Evolutionary conservation across 495 filamentous ascomycete species (phyloP).

Genomic region (Podospora sp.): DNA sequence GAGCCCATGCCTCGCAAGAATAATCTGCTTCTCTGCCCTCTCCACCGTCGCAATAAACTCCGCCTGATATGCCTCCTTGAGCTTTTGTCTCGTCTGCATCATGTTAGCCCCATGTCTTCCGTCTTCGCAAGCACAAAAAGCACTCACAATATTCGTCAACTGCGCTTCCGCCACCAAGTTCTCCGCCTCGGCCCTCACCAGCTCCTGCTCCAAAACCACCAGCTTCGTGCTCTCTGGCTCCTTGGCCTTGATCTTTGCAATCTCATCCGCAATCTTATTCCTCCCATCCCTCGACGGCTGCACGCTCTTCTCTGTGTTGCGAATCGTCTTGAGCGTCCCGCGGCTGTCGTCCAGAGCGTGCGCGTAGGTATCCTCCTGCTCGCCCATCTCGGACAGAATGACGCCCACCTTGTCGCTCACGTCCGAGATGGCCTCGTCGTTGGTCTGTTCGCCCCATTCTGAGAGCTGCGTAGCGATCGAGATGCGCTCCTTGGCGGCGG

Average conservation of each 20-base stretch:
- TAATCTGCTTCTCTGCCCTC: constrained; percentile 92
- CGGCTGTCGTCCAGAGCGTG: constrained; percentile 84
- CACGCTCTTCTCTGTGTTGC: constrained; percentile 91
- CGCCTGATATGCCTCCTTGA: constrained; percentile 88
- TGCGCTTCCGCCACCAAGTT: constrained; percentile 95
- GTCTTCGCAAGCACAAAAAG: not conserved
- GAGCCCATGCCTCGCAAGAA: constrained; percentile 86
- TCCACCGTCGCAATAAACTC: constrained; percentile 89
- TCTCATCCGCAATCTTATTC: constrained; percentile 84
- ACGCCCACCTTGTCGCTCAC: constrained; percentile 94
- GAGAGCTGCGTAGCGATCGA: constrained; percentile 88
- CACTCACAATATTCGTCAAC: constrained; percentile 82
- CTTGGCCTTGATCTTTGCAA: constrained; percentile 83
- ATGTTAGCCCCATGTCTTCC: not conserved
- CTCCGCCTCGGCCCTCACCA: constrained; percentile 93
- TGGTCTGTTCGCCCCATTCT: constrained; percentile 91
- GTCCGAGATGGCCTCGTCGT: constrained; percentile 83
- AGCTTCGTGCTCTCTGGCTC: constrained; percentile 78
- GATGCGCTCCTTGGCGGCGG: constrained; percentile 77
- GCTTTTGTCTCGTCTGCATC: constrained; percentile 78
- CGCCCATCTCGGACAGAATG: constrained; percentile 83
- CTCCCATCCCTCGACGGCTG: constrained; percentile 86
- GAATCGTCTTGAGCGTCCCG: constrained; percentile 78
- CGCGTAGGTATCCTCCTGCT: constrained; percentile 87
- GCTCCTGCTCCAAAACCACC: constrained; percentile 87